A percentile compares a stretch with the other conserved stretches of the same genome.
Evolutionary conservation across 306 rosid species (phyloP).

Genomic region (Cucurbita pepo): DNA sequence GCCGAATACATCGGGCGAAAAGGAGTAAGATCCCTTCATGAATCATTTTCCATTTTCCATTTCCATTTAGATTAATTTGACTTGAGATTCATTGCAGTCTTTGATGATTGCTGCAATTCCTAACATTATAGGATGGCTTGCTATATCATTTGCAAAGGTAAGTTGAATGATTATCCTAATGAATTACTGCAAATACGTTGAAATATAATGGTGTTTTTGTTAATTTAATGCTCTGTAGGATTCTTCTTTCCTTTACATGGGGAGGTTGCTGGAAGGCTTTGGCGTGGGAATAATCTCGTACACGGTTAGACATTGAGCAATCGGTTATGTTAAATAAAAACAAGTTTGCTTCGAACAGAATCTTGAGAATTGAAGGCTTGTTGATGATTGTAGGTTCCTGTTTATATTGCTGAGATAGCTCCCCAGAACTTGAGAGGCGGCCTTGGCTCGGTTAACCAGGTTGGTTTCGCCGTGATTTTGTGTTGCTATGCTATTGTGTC

Average conservation of each 20-base stretch:
- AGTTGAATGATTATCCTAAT: conserved; percentile 11
- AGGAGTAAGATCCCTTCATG: conserved; percentile 40
- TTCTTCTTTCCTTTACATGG: conserved; percentile 61
- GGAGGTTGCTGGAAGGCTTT: conserved; percentile 80
- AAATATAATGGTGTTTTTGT: not conserved
- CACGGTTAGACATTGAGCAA: conserved; percentile 34
- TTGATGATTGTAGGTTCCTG: conserved; percentile 46
- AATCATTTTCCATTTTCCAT: not conserved
- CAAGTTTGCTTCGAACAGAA: not conserved
- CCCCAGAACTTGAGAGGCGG: conserved; percentile 74
- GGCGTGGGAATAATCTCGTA: conserved; percentile 88
- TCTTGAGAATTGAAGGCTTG: not conserved
- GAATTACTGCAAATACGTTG: not conserved
- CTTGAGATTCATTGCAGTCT: conserved; percentile 38
- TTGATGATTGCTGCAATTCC: conserved; percentile 88
- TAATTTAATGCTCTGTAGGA: conserved; percentile 25
- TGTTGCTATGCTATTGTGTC: not conserved
- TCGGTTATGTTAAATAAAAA: not conserved
- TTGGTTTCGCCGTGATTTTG: conserved; percentile 3
- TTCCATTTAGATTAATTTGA: not conserved
- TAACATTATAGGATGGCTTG: conserved; percentile 79
- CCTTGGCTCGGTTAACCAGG: conserved; percentile 88
- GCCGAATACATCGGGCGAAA: conserved; percentile 67
- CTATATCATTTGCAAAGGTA: conserved; percentile 75
- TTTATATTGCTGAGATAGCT: conserved; percentile 78